Evolutionary conservation across 495 filamentous ascomycete species (phyloP).

Genomic region (Lasiosphaeria ovina): DNA sequence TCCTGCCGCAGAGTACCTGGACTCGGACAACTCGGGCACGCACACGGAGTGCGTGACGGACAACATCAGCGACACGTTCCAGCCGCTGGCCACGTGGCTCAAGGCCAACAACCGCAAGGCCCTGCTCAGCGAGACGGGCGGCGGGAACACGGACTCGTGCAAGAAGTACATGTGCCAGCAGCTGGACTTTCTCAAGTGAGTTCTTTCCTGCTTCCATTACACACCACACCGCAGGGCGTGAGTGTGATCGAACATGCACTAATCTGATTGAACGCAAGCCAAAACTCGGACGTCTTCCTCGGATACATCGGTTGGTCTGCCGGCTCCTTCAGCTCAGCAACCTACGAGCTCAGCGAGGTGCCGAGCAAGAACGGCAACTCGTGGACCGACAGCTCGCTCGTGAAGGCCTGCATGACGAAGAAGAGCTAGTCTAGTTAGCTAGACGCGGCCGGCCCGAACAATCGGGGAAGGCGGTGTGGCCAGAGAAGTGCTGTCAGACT

Average conservation of each 20-base stretch:
- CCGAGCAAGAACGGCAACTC: constrained; percentile 38
- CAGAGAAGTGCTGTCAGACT: too few relatives aligned
- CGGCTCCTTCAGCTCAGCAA: constrained; percentile 42
- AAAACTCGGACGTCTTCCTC: constrained; percentile 52
- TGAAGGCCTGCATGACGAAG: constrained; percentile 35
- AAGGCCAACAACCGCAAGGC: constrained; percentile 48
- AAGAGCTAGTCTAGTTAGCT: constrained; percentile 2
- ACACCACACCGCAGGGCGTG: too few relatives aligned
- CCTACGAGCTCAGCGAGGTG: constrained; percentile 41
- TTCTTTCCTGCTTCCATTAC: background rate
- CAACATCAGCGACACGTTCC: constrained; percentile 45
- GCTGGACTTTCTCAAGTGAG: constrained; percentile 36
- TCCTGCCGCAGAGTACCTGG: constrained; percentile 53
- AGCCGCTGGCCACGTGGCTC: constrained; percentile 47
- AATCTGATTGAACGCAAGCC: background rate
- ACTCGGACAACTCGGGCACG: constrained; percentile 53
- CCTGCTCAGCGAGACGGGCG: constrained; percentile 51
- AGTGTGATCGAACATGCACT: background rate
- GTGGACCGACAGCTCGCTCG: constrained; percentile 42
- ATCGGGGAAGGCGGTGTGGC: too few relatives aligned
- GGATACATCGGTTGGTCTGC: constrained; percentile 55
- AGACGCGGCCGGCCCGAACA: too few relatives aligned
- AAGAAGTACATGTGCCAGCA: constrained; percentile 38
- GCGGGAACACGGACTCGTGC: constrained; percentile 46
- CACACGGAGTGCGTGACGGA: constrained; percentile 49